Base-by-base conservation (phyloP, 495 filamentous ascomycete genomes). In the Pyrenula massariospora region DNA sequence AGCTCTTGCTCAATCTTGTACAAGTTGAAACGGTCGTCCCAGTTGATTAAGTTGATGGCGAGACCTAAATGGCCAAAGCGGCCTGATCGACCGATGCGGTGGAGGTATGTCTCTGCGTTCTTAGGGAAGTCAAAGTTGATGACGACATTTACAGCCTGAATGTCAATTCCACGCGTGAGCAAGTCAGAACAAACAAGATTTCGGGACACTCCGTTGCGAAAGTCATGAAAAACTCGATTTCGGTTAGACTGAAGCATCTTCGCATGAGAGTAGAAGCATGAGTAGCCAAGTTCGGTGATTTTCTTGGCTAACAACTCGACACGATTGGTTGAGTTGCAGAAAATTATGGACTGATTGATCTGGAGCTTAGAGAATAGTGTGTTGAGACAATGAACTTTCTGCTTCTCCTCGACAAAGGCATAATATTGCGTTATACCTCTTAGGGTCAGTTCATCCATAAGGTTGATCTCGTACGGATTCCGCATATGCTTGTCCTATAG, bases 71-170 rank as follows among this genome's bases (percentile, higher is more conserved):
- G 93, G 56, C 93, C 93, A 66, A 95, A 99, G 56, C 93, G 88
- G 57, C 93, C 93, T 48, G 93, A 99, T 61, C 93, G 87, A 70
- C 93, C 93, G 68, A 99, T 97, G 59, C 93, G 91, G 72, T 99
- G 93, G 22, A 99, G 88, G 68, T 99, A 99, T 0, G 93, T 99
- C 70, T 99, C 93, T 22, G 93, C 94, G 64, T 99, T 97, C 76
- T 99, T 99, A 8, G 93, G 93, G 71, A 99, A 99, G 66, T 99
- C 93, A 63, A 99, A 99, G 71, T 99, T 99, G 78, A 99, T 99
- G 62, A 99, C 93, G 52, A 99, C 93, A 62, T 99, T 99, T 61
- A 99, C 93, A 20, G 94, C 93, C 74, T 99, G 93, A 62, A 99
- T 99, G 71, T 99, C 93, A 65, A 99, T 99, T 78, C 93, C 93